phyloP scores from a whole-genome alignment of 2,329 filamentous ascomycete species.

The Diplodia scrobiculata region DNA sequence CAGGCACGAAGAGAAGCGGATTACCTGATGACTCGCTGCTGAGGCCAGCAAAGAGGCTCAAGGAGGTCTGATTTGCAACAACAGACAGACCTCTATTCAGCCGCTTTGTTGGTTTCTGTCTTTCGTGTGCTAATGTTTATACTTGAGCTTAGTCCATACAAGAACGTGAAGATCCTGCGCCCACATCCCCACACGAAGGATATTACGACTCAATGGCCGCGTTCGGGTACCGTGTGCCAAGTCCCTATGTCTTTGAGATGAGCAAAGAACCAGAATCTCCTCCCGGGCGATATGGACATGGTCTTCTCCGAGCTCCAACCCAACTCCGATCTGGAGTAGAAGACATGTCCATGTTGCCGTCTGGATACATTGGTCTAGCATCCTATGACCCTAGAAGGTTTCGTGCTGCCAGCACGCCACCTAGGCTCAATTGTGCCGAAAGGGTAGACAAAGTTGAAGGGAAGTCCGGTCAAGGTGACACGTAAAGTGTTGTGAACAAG shows the following conservation, averaged over 20 bases:
- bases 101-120: not conserved
- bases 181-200: not conserved
- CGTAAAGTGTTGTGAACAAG: not conserved
- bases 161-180: not conserved
- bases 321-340: not conserved
- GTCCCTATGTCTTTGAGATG: too few species aligned
- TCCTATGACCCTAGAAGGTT: not conserved
- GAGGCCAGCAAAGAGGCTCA: conserved; percentile 57
- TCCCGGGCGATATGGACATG: too few species aligned
- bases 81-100: not conserved
- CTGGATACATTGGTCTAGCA: not conserved
- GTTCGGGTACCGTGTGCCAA: too few species aligned
- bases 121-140: not conserved
- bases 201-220: not conserved
- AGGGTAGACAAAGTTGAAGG: not conserved
- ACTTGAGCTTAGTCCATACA: not conserved
- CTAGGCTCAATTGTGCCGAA: not conserved
- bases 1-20: conserved; percentile 86
- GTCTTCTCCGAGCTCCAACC: not conserved
- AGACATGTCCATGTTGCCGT: not conserved
- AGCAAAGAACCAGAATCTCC: too few species aligned
- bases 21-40: conserved; percentile 78
- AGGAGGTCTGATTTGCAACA: conserved; percentile 45
- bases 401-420: not conserved
- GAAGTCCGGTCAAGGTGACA: not conserved